Base-by-base conservation (phyloP, 805 yeast genomes). In the Yarrowia sp. region DNA sequence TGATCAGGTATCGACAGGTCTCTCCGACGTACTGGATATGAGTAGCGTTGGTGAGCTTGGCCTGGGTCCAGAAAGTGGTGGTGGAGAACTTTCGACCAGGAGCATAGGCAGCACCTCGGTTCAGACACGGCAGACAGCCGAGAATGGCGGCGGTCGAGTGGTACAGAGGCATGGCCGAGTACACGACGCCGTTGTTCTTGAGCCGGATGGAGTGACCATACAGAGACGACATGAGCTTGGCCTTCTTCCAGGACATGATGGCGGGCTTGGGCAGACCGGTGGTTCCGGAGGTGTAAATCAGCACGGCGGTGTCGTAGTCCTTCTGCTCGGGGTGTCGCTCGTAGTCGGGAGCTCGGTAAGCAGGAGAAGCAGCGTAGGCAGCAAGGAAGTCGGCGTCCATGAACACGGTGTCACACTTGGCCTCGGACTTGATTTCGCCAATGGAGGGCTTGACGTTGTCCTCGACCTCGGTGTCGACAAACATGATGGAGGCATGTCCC, bases 211-310 rank as follows among this genome's bases (percentile, higher is more conserved):
- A 86, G 68, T 81, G 81, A 1, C 90, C 90, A 72, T 90, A 92
- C 31, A 90, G 73, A 1, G 81, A 75, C 1, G 90, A 78, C 1
- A 96, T 96, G 78, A 88, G 79, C 53, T 81, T 83, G 7, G 89
- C 83, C 75, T 92, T 92, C 71, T 91, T 82, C 97, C 97, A 92
- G 4, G 95, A 87, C 86, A 92, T 86, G 65, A 89, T 88, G 1
- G 96, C 98, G 5, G 97, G 89, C 75, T 92, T 92, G 14, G 98
- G 98, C 67, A 92, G 77, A 0, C 98, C 98, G 0, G 98, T 90
- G 7, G 98, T 93, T 43, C 98, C 98, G 0, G 96, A 89, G 0
- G 98, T 92, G 75, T 87, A 92, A 61, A 92, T 90, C 69, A 90
- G 81, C 68, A 87, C 82, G 18, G 89, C 86, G 4, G 93, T 83